Base-by-base conservation (phyloP, 2,329 filamentous ascomycete species). In the Elsinoe ampelina region DNA sequence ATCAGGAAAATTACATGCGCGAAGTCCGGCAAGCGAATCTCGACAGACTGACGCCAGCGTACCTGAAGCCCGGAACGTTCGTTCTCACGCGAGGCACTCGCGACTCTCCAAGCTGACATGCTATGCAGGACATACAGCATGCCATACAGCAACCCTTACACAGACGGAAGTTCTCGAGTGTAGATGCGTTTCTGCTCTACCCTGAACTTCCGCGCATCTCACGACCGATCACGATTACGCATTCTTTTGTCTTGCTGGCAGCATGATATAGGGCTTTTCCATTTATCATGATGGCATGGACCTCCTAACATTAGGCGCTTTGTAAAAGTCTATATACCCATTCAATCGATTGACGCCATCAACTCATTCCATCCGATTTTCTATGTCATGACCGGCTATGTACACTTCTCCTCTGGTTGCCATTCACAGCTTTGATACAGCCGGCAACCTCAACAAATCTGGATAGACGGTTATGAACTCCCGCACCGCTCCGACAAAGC, bases 401-500 rank as follows among this genome's bases (percentile, higher is more conserved):
- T 26, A 45, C 41, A 45, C 26, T 12, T 20, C 11, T 26, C 4
- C 17, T 26, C 19, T 26, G 20, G 30, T 2, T 8, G 2, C 19
- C 10, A 5, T 17, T 50, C 13, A 50, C 17, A 50, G 26, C 15
- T 30, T 13, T 6, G 45, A 12, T 20, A 13, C 32, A n/a, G 32
- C 32, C 15, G 48, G 32, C 15, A 38, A 19, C 43, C 15, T 32
- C 13, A 50, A 15, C 32, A 57, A 4, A 15, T 39, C 17, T n/a
- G 17, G 8, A 17, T 57, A 48, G 13, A n/a, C 38, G 6, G 2
- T 20, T 5, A 58, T 15, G n/a, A 58, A 58, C 11, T 20, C 30
- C 7, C n/a, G 12, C 22, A 58, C 47, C 6, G 43, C 57, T 12
- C 34, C 20, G 13, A 68, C 63, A 57, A 72, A 71, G 2, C 65